Conservation (phyloP, 768 basidiomycete genomes). For the Termitomyces sp. region DNA sequence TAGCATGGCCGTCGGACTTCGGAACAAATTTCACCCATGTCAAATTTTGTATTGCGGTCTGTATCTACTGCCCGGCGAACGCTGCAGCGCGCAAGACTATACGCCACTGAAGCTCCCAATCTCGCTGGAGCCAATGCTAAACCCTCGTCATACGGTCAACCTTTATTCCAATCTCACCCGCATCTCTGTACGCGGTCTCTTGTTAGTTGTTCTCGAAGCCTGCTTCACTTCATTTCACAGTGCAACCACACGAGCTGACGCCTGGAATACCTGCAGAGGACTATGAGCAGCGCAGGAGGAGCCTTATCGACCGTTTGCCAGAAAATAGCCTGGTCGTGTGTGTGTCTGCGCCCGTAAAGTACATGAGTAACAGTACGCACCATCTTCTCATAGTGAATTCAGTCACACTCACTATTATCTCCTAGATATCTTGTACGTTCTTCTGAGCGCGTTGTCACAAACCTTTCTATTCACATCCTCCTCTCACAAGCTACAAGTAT, state of each 20-base stretch:
- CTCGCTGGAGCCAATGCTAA: slow-evolving; percentile 43
- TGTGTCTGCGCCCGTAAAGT: slow-evolving; percentile 77
- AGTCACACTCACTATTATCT: slow-evolving; percentile 25
- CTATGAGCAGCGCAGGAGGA: slow-evolving; percentile 67
- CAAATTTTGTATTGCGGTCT: slow-evolving; percentile 12
- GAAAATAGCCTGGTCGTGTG: slow-evolving; percentile 72
- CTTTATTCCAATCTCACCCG: slow-evolving; percentile 72
- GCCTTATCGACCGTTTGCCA: slow-evolving; percentile 72
- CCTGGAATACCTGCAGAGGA: slow-evolving; percentile 78
- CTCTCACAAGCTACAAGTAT: slow-evolving; percentile 85
- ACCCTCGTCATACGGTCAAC: slow-evolving; percentile 80
- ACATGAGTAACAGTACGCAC: slow-evolving; percentile 69
- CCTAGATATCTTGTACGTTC: slow-evolving; percentile 70
- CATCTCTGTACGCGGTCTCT: slow-evolving; percentile 56
- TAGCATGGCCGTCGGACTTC: too few relatives aligned
- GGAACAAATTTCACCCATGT: too few relatives aligned
- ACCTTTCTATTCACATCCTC: neutral
- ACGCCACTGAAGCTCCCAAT: slow-evolving; percentile 18
- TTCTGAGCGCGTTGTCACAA: neutral
- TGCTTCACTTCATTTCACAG: slow-evolving; percentile 22
- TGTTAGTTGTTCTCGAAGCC: neutral
- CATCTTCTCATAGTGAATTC: neutral
- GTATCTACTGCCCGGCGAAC: slow-evolving; percentile 11
- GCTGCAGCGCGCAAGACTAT: slow-evolving; percentile 9
- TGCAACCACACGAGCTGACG: slow-evolving; percentile 66